A percentile compares a stretch with the other conserved stretches of the same genome.
These are phyloP conservation scores for Dissophora ornata DNA, from an alignment of 192 early-diverging fungal species.

Conservation along the genomic window DNA sequence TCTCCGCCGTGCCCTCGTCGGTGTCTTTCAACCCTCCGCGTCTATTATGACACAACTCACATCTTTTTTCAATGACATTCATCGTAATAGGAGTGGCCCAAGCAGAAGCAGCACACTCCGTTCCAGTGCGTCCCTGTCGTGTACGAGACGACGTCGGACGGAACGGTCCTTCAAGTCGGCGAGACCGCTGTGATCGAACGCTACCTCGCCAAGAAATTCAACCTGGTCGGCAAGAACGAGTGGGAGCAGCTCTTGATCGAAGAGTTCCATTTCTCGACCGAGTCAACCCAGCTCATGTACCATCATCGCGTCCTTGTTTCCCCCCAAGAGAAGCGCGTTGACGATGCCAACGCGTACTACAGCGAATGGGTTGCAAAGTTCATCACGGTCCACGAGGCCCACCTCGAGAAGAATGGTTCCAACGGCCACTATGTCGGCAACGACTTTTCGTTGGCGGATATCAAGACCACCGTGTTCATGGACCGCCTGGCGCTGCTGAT, in stretches of 20 bases:
- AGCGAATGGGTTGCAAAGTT: constrained; percentile 14
- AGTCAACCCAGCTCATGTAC: neutral
- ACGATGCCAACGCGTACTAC: constrained; percentile 22
- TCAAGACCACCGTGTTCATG: constrained; percentile 29
- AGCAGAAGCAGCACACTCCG: constrained; percentile 1
- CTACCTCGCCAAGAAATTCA: constrained; percentile 42
- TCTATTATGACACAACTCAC: too few relatives aligned
- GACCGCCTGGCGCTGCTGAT: constrained; percentile 22
- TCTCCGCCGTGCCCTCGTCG: too few relatives aligned
- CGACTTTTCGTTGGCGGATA: constrained; percentile 55
- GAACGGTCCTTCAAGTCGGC: constrained; percentile 27
- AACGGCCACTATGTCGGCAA: constrained; percentile 67
- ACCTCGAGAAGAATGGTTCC: constrained; percentile 62
- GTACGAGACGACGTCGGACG: constrained; percentile 20
- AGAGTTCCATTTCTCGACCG: neutral
- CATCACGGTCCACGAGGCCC: constrained; percentile 50
- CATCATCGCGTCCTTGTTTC: neutral
- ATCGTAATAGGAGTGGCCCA: constrained; percentile 25
- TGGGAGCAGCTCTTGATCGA: constrained; percentile 4
- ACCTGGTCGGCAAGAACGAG: constrained; percentile 11
- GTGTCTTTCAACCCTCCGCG: too few relatives aligned
- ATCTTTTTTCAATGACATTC: neutral
- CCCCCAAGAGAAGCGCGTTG: constrained; percentile 26
- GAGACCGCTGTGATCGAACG: constrained; percentile 46
- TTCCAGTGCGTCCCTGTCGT: constrained; percentile 15